A percentile compares a stretch with the other conserved stretches of the same genome.
Conservation (phyloP, 768 basidiomycete genomes). For the Chalciporus pseudorubinellus region DNA sequence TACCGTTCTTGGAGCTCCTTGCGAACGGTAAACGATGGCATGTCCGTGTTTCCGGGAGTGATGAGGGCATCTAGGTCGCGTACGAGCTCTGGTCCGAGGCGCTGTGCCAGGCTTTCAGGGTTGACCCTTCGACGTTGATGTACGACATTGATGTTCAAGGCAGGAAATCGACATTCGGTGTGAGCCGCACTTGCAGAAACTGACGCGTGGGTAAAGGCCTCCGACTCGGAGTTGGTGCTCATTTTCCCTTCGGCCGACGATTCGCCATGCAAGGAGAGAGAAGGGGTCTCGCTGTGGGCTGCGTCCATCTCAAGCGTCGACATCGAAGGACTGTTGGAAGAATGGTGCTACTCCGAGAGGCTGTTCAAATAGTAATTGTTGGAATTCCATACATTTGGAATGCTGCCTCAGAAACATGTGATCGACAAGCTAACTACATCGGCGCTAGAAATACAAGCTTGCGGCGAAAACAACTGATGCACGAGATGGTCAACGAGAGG, state of each 20-base stretch:
- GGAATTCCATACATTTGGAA: constrained; percentile 17
- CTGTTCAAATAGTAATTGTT: constrained; percentile 14
- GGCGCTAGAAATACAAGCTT: constrained; percentile 73
- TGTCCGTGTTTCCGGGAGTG: constrained; percentile 62
- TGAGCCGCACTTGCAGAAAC: not conserved
- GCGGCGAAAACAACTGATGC: constrained; percentile 78
- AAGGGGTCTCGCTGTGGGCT: not conserved
- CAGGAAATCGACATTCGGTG: not conserved
- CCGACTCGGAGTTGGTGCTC: not conserved
- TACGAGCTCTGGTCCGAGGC: constrained; percentile 64
- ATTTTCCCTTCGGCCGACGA: not conserved
- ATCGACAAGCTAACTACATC: not conserved
- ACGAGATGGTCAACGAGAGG: constrained; percentile 8
- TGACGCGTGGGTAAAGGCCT: not conserved
- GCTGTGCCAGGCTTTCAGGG: constrained; percentile 64
- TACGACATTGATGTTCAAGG: constrained; percentile 5
- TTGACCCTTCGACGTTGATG: constrained; percentile 52
- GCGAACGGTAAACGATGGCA: constrained; percentile 71
- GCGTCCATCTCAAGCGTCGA: constrained; percentile 13
- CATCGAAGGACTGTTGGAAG: constrained; percentile 1
- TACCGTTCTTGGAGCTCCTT: constrained; percentile 71
- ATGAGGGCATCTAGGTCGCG: constrained; percentile 73
- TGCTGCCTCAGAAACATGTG: constrained; percentile 15
- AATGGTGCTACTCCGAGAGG: not conserved
- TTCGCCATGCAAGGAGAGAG: not conserved